A percentile compares a stretch with the other conserved stretches of the same genome.
Evolutionary conservation across 768 basidiomycete genomes (phyloP).

Genomic region (Bullera alba): DNA sequence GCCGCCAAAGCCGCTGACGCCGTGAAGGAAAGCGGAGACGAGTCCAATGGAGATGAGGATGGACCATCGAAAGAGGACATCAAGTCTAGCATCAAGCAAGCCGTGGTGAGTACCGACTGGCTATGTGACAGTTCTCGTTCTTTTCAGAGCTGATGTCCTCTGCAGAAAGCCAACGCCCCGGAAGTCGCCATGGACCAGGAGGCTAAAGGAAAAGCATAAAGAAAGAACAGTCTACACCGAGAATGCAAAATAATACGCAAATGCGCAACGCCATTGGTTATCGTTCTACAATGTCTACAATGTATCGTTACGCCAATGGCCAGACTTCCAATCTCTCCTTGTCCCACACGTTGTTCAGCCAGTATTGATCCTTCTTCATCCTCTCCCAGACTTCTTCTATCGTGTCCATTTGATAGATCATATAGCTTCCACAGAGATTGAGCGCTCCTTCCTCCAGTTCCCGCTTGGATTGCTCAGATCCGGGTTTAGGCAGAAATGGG

Average conservation of each 20-base stretch:
- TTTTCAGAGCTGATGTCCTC: too few relatives aligned
- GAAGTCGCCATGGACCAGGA: constrained; percentile 10
- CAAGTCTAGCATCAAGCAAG: not conserved
- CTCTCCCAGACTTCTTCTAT: constrained; percentile 25
- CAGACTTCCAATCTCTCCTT: constrained; percentile 21
- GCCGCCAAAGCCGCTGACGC: constrained; percentile 1
- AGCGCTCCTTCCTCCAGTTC: constrained; percentile 1
- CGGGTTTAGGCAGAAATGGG: not conserved
- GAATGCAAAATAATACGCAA: not conserved
- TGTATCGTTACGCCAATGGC: not conserved
- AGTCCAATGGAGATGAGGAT: constrained; percentile 1
- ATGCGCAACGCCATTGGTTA: not conserved
- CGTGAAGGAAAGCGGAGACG: not conserved
- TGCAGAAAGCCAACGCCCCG: constrained; percentile 10
- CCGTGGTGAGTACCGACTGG: not conserved
- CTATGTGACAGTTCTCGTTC: not conserved
- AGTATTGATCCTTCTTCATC: constrained; percentile 30
- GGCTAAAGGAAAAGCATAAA: not conserved
- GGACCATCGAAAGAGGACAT: not conserved
- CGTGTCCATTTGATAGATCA: constrained; percentile 14
- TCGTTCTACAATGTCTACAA: not conserved
- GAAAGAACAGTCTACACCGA: too few relatives aligned
- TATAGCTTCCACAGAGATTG: constrained; percentile 3
- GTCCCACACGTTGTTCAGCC: constrained; percentile 33
- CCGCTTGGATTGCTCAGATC: not conserved